Conservation (phyloP, 2,329 filamentous ascomycete species). For the Neospermospora avenae region DNA sequence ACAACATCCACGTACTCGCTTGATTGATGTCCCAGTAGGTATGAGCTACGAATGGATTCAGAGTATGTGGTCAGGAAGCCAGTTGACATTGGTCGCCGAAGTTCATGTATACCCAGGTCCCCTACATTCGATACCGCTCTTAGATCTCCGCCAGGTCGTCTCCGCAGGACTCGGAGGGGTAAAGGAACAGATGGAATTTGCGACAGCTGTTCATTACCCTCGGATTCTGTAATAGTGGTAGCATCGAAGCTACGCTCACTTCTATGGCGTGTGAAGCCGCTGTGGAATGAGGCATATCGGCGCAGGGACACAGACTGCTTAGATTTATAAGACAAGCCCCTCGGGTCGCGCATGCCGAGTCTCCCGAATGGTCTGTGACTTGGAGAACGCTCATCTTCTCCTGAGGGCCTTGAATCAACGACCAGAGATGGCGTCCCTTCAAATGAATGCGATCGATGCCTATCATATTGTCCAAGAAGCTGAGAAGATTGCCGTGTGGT, state of each 20-base stretch:
- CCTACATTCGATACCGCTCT: slow-evolving; percentile 64
- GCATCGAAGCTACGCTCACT: slow-evolving; percentile 61
- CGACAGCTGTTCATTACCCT: slow-evolving; percentile 47
- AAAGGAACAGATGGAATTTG: slow-evolving; percentile 45
- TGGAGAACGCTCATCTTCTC: slow-evolving; percentile 26
- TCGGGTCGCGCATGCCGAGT: slow-evolving; percentile 18
- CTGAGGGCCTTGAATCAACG: slow-evolving; percentile 24
- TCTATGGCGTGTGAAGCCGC: slow-evolving; percentile 47
- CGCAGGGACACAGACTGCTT: slow-evolving; percentile 50
- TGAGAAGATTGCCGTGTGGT: slow-evolving; percentile 55
- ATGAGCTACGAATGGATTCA: slow-evolving; percentile 58
- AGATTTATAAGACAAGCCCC: slow-evolving; percentile 40
- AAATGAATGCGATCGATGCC: slow-evolving; percentile 35
- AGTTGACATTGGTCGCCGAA: slow-evolving; percentile 54
- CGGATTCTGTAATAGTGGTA: slow-evolving; percentile 53
- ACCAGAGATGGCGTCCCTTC: slow-evolving; percentile 32
- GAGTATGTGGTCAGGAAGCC: slow-evolving; percentile 59
- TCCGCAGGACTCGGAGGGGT: slow-evolving; percentile 62
- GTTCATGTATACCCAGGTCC: slow-evolving; percentile 50
- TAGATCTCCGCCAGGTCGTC: slow-evolving; percentile 73
- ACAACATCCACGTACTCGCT: slow-evolving; percentile 45
- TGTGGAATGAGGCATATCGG: slow-evolving; percentile 59
- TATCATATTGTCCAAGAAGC: slow-evolving; percentile 45
- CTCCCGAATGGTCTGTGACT: slow-evolving; percentile 24
- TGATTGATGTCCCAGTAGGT: slow-evolving; percentile 40